phyloP scores from a whole-genome alignment of 257 asterid species.

The Eucommia ulmoides region DNA sequence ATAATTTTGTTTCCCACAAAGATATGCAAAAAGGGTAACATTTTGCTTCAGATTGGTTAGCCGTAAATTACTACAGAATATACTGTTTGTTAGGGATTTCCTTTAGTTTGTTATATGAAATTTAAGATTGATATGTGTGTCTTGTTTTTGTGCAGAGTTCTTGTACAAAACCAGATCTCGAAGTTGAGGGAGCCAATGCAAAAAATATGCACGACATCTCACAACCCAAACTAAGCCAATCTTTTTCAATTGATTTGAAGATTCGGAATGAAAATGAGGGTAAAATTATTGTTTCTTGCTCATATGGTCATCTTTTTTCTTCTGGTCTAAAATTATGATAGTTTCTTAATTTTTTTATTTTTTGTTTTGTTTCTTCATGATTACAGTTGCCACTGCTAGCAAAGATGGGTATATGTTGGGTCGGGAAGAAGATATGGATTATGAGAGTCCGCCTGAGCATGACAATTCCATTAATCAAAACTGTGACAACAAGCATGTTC shows the following conservation, averaged over 20 bases:
- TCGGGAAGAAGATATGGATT: slow-evolving; percentile 19
- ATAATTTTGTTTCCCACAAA: too few relatives aligned
- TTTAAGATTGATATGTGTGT: too few relatives aligned
- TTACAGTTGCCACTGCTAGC: slow-evolving; percentile 18
- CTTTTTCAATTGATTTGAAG: slow-evolving; percentile 17
- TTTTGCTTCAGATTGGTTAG: too few relatives aligned
- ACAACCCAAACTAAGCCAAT: slow-evolving; percentile 20
- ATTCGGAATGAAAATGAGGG: slow-evolving; percentile 26
- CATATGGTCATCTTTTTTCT: too few relatives aligned
- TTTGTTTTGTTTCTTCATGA: slow-evolving; percentile 4
- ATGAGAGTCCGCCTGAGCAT: slow-evolving; percentile 15
- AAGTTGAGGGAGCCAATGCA: slow-evolving; percentile 29
- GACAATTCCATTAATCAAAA: slow-evolving; percentile 15
- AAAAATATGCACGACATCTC: slow-evolving; percentile 19
- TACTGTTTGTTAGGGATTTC: too few relatives aligned
- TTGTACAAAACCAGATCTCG: slow-evolving; percentile 62
- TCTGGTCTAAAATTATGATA: too few relatives aligned
- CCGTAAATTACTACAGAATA: too few relatives aligned
- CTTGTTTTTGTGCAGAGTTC: slow-evolving; percentile 51
- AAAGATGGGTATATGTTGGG: slow-evolving; percentile 12
- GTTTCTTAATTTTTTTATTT: too few relatives aligned
- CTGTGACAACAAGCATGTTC: slow-evolving; percentile 18
- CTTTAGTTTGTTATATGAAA: too few relatives aligned
- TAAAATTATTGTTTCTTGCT: too few relatives aligned
- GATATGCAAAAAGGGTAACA: too few relatives aligned